phyloP scores from a whole-genome alignment of 2,329 filamentous ascomycete genomes.

The Neofusicoccum sp. region DNA sequence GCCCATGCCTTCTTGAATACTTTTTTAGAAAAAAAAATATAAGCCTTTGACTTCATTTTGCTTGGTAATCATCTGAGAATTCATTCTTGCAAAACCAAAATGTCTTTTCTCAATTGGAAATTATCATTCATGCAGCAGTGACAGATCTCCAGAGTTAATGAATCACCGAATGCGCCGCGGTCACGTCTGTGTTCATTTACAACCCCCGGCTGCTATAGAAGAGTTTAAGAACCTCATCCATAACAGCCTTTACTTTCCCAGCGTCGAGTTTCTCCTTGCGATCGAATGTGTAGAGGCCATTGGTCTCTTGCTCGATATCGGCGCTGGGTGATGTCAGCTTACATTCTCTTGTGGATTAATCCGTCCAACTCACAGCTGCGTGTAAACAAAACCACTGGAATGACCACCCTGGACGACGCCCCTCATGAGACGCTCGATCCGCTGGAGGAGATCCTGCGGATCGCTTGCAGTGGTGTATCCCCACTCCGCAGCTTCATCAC shows the following conservation, averaged over 20 bases:
- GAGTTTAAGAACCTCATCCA: conserved; percentile 50
- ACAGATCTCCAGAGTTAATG: too few species aligned
- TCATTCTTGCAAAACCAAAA: too few species aligned
- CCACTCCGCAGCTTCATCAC: conserved; percentile 54
- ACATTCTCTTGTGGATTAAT: neutral
- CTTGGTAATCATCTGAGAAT: too few species aligned
- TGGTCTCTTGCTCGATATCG: conserved; percentile 68
- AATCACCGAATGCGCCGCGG: too few species aligned
- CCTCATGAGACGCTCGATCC: conserved; percentile 62
- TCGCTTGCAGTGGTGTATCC: conserved; percentile 69
- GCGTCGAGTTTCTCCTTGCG: conserved; percentile 64
- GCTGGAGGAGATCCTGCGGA: conserved; percentile 59
- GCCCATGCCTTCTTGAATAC: too few species aligned
- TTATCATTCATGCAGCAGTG: too few species aligned
- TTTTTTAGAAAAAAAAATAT: too few species aligned
- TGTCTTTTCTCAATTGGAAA: too few species aligned
- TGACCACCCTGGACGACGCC: conserved; percentile 60
- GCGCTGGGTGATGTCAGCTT: conserved; percentile 45
- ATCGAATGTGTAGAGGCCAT: conserved; percentile 67
- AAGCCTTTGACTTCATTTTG: too few species aligned
- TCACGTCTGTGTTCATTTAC: neutral
- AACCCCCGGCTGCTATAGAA: conserved; percentile 11
- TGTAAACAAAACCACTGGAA: conserved; percentile 67
- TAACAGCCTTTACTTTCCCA: conserved; percentile 58
- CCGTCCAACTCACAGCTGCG: conserved; percentile 57